Evolutionary conservation across 108 stramenopile genomes (phyloP), one percentile per base, ranked within the genome.

Genomic region (Mediolabrus comicus): DNA sequence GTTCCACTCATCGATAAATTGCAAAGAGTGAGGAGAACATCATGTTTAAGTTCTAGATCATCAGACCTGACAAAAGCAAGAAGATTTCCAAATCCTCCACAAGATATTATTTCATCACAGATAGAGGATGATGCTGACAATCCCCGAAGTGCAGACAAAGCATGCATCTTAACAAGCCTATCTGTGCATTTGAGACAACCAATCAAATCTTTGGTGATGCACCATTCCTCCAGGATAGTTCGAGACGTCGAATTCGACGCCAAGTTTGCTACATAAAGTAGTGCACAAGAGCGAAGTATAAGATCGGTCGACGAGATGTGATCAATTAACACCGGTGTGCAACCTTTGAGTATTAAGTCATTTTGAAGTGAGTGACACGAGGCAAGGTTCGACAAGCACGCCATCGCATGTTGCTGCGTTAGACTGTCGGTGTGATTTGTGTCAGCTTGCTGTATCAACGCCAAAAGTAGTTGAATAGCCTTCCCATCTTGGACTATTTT

Each of bases 1-100:
- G 75, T 87, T 25, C 94, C 94, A 56, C 77, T 84, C 13, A 93
- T 59, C 3, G 86, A 88, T 17, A 95, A 63, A 67, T 95, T 95
- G 81, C 94, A 95, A 4, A 95, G 65, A 22, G 85, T 72, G 9
- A 89, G 85, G 27, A 93, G 78, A 7, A 85, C 69, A 75, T 95
- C 91, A 54, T 85, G 68, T 84, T 92, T 91, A 30, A 92, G 58
- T n/a, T 87, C 87, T 8, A 71, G 74, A 58, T 95, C 90, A 38
- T 86, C 84, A 22, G 85, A 74, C 51, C 81, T 68, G 32, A 88
- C 80, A 16, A 90, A 74, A n/a, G 71, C 54, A 28, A 95, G 74
- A 22, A 95, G 81, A 17, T 67, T 72, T 9, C 78, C 84, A 14
- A 88, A 52, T 12, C 69, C 90, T 29, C 87, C 84, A 17, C 51